Conservation (phyloP, 2,329 filamentous ascomycete genomes). For the Ampelomyces quisqualis region DNA sequence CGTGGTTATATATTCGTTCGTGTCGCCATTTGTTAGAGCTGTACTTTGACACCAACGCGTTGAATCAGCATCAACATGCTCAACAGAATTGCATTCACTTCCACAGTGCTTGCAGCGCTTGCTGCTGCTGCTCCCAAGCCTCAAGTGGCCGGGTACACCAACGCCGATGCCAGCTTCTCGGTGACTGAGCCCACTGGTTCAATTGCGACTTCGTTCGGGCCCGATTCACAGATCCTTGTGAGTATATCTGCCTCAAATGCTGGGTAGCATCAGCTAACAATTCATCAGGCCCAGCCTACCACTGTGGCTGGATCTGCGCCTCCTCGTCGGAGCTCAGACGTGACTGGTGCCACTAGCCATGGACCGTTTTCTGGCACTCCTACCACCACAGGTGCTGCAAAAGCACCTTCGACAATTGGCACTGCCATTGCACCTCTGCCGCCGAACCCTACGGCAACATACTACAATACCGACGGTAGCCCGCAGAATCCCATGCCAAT, state of each 20-base stretch:
- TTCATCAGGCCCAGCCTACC: slow-evolving; percentile 14
- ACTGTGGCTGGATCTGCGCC: slow-evolving; percentile 39
- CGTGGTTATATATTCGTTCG: slow-evolving; percentile 17
- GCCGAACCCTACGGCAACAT: slow-evolving; percentile 61
- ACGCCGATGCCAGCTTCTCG: slow-evolving; percentile 48
- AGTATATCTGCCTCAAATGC: slow-evolving; percentile 19
- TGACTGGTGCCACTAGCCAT: slow-evolving; percentile 64
- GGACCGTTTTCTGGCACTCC: slow-evolving; percentile 67
- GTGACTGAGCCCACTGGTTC: slow-evolving; percentile 36
- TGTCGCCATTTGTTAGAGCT: neutral
- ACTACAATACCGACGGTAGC: slow-evolving; percentile 70
- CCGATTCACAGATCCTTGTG: slow-evolving; percentile 48
- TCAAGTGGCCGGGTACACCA: slow-evolving; percentile 49
- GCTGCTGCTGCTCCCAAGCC: slow-evolving; percentile 43
- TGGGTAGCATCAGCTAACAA: neutral
- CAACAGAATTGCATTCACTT: slow-evolving; percentile 36
- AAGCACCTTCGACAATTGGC: slow-evolving; percentile 56
- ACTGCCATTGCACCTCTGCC: slow-evolving; percentile 60
- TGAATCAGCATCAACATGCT: slow-evolving; percentile 39
- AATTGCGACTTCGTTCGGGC: slow-evolving; percentile 47
- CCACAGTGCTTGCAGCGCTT: slow-evolving; percentile 39
- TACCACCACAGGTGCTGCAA: slow-evolving; percentile 69
- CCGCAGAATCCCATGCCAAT: slow-evolving; percentile 68
- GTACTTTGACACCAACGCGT: slow-evolving; percentile 8
- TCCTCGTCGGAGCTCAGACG: slow-evolving; percentile 51